Evolutionary conservation across 805 yeast genomes (phyloP).

Genomic region (Yamadazyma olivae): DNA sequence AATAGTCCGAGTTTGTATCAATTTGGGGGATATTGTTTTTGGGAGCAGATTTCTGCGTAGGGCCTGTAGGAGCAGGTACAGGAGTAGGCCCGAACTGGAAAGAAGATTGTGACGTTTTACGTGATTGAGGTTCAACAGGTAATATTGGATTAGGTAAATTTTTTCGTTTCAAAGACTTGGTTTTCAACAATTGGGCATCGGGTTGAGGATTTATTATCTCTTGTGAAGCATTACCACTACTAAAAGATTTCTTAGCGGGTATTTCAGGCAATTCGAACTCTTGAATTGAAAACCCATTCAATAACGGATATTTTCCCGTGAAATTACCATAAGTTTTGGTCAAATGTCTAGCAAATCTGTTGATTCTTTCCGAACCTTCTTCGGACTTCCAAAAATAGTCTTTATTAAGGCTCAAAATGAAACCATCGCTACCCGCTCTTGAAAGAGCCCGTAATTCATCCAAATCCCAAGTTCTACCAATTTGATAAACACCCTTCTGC

Average conservation of each 20-base stretch:
- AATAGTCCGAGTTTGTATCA: slow-evolving; percentile 15
- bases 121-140: slow-evolving; percentile 15
- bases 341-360: slow-evolving; percentile 33
- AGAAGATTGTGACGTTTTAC: slow-evolving; percentile 5
- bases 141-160: slow-evolving; percentile 19
- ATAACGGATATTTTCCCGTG: slow-evolving; percentile 35
- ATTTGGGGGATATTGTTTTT: no score
- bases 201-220: slow-evolving; percentile 18
- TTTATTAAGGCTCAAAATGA: slow-evolving; percentile 63
- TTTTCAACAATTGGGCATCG: slow-evolving; percentile 18
- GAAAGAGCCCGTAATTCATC: slow-evolving; percentile 62
- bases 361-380: slow-evolving; percentile 35
- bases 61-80: background rate
- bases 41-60: slow-evolving; percentile 1
- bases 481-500: slow-evolving; percentile 68
- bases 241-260: slow-evolving; percentile 15
- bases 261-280: slow-evolving; percentile 33
- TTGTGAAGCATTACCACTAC: slow-evolving; percentile 8
- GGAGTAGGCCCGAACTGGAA: background rate
- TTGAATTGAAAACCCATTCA: slow-evolving; percentile 29
- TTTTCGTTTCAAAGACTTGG: slow-evolving; percentile 21
- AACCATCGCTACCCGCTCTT: slow-evolving; percentile 53
- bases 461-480: slow-evolving; percentile 90
- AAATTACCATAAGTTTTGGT: slow-evolving; percentile 29
- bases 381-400: slow-evolving; percentile 70